Conservation (phyloP, 2,329 filamentous ascomycete species). For the Parafenestella ontariensis region DNA sequence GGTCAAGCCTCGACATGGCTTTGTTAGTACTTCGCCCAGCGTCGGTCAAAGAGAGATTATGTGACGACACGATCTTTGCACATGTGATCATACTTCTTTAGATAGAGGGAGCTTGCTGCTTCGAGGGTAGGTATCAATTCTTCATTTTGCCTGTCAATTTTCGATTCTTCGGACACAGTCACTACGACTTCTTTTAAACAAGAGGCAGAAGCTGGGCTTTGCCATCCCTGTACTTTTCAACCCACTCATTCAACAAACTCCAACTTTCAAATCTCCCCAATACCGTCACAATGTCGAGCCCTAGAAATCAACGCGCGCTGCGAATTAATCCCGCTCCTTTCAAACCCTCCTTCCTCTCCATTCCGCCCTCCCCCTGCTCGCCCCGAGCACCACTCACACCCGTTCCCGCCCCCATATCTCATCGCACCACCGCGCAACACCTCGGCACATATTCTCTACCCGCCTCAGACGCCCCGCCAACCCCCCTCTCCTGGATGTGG, state of each 20-base stretch:
- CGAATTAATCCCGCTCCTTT: conserved; percentile 50
- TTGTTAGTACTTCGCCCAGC: not conserved
- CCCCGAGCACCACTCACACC: conserved; percentile 37
- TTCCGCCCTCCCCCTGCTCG: conserved; percentile 55
- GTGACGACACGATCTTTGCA: not conserved
- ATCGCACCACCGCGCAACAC: not conserved
- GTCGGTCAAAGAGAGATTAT: not conserved
- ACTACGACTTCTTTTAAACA: not conserved
- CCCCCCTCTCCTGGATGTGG: conserved; percentile 59
- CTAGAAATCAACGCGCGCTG: not conserved
- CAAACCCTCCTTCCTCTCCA: conserved; percentile 53
- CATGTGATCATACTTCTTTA: no score
- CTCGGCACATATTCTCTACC: conserved; percentile 30
- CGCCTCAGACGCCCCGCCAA: conserved; percentile 13
- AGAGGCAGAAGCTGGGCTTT: no score
- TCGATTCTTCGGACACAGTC: not conserved
- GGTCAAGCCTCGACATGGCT: conserved; percentile 1
- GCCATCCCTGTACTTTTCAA: no score
- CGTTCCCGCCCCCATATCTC: conserved; percentile 1
- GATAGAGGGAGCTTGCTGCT: not conserved
- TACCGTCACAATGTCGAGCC: not conserved
- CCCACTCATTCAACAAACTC: no score
- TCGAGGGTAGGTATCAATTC: not conserved
- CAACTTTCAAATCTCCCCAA: not conserved
- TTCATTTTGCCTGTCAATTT: not conserved